These are phyloP conservation scores for Trichomonascaceae sp. DNA, from an alignment of 1,139 yeast species.

Conservation along the genomic window DNA sequence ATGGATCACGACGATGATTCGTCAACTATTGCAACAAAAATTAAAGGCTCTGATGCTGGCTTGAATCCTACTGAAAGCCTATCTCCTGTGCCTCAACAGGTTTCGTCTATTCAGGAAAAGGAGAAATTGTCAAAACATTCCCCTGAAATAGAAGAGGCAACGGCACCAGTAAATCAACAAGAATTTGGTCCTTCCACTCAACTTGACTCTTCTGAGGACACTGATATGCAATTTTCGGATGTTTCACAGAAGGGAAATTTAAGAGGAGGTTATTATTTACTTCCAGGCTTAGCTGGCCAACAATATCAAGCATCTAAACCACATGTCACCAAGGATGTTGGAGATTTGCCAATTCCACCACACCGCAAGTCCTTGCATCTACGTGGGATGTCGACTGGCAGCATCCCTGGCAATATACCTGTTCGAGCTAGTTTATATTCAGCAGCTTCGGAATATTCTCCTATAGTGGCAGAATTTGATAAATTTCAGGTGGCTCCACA, in stretches of 20 bases:
- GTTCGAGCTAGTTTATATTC: constrained; percentile 19
- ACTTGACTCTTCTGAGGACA: neutral
- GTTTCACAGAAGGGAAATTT: neutral
- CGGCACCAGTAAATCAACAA: neutral
- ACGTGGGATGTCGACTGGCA: neutral
- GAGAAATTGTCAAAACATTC: neutral
- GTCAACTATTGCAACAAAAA: neutral
- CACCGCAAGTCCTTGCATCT: neutral
- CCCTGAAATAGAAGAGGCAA: neutral
- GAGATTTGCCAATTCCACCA: neutral
- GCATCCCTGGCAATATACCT: neutral
- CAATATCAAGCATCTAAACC: neutral
- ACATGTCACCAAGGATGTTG: neutral
- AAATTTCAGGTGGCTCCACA: constrained; percentile 13
- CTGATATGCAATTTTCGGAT: neutral
- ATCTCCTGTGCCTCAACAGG: neutral
- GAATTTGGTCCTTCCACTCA: neutral
- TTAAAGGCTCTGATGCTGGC: neutral
- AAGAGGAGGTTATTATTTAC: neutral
- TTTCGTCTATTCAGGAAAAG: neutral
- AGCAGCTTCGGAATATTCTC: constrained; percentile 24
- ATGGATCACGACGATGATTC: neutral
- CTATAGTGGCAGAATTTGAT: constrained; percentile 24
- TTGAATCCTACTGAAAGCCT: neutral
- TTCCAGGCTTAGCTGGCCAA: neutral